Base-by-base conservation (phyloP, 108 stramenopile genomes). In the Bacterosira constricta region DNA sequence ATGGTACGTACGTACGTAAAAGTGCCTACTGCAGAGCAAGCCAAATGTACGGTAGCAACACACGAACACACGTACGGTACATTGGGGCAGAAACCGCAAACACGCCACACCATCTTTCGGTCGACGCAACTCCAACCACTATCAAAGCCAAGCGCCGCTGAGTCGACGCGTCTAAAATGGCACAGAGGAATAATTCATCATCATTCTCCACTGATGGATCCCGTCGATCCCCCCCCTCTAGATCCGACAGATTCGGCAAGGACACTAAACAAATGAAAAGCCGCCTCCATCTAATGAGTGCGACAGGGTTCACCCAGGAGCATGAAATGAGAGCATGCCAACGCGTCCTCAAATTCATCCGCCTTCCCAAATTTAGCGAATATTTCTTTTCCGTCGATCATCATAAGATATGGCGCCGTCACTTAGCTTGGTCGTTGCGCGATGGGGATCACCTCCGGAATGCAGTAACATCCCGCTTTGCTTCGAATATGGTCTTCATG, bases 401-500 rank as follows among this genome's bases (percentile, higher is more conserved):
- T 12, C 61, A 45, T 30, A 15, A 42, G 6, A 61, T 73, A 4
- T 81, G 73, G 68, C 61, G 74, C 9, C 81, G 84, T 27, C 88
- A 89, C 50, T 53, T 85, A 37, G 84, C 86, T 2, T 89, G 88
- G 88, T 76, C 78, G 17, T 73, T 83, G 36, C 77, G 80, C 36
- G 63, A 81, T 39, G 86, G 86, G 30, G 81, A 76, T 31, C 72
- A 79, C 57, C 61, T 90, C 27, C 55, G 78, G 49, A 46, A 72
- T 21, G 82, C 86, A 72, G 85, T 90, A 57, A 84, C 81, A 20
- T 68, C 77, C 38, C 83, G 86, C 25, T 88, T 84, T 52, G 77
- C 85, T 2, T 60, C 55, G 38, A 82, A 70, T 54, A 90, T 90
- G 89, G 85, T 87, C 23, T 87, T 90, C 73, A 82, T 90, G 86